Conservation (phyloP, 495 filamentous ascomycete genomes). For the Aspergillus egyptiacus region DNA sequence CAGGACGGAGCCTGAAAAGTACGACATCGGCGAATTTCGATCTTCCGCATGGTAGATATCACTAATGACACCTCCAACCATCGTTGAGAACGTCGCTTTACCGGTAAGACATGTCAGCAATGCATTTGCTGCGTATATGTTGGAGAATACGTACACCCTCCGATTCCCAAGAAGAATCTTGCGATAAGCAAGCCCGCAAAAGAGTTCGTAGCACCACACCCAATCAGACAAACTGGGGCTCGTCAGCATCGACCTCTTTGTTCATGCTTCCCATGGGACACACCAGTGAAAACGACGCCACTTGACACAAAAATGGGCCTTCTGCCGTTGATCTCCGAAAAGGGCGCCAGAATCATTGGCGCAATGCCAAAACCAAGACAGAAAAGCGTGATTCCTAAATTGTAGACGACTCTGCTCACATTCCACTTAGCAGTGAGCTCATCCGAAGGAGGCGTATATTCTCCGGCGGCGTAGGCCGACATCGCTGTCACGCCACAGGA, state of each 20-base stretch:
- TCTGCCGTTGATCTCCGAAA: conserved; percentile 82
- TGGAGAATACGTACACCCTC: conserved; percentile 43
- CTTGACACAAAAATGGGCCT: conserved; percentile 73
- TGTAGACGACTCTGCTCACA: conserved; percentile 58
- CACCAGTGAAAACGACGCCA: conserved; percentile 59
- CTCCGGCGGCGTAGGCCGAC: conserved; percentile 76
- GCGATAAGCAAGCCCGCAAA: conserved; percentile 72
- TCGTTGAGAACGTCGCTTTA: conserved; percentile 70
- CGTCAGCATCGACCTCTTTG: background rate
- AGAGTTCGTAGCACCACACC: conserved; percentile 65
- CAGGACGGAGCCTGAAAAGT: conserved; percentile 71
- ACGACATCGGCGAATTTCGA: conserved; percentile 83
- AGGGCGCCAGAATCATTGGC: conserved; percentile 86
- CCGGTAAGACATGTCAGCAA: background rate
- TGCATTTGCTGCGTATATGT: conserved; percentile 2
- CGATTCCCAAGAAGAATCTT: conserved; percentile 72
- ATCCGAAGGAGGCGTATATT: conserved; percentile 64
- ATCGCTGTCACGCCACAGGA: conserved; percentile 69
- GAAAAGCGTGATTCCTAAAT: conserved; percentile 76
- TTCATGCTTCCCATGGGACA: background rate
- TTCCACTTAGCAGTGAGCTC: conserved; percentile 60
- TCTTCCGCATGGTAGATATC: conserved; percentile 78
- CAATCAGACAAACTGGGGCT: conserved; percentile 55
- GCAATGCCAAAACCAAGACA: conserved; percentile 76
- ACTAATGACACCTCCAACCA: conserved; percentile 87